Evolutionary conservation across 139 green algal genomes (phyloP).

Genomic region (Volvox africanus): DNA sequence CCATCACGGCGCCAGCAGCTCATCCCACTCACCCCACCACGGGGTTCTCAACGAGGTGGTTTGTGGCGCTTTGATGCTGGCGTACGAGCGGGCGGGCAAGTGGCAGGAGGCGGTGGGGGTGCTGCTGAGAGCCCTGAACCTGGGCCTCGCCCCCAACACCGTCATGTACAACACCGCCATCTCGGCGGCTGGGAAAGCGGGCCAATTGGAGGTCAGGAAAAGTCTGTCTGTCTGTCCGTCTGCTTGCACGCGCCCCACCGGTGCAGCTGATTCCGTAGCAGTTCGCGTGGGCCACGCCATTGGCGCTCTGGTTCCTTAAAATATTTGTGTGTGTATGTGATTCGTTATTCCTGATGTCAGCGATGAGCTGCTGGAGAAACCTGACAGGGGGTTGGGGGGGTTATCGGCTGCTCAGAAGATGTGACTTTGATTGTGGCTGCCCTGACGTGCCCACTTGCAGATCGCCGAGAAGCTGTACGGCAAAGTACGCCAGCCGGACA

Average conservation of each 20-base stretch:
- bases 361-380: too few species aligned
- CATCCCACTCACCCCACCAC: neutral
- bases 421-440: too few species aligned
- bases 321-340: too few species aligned
- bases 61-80: conserved; percentile 87
- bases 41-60: conserved; percentile 86
- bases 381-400: too few species aligned
- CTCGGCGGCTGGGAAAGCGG: conserved; percentile 81
- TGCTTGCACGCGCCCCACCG: too few species aligned
- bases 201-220: conserved; percentile 58
- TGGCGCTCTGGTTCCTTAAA: too few species aligned
- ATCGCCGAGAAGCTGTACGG: conserved; percentile 77
- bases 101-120: conserved; percentile 78
- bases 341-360: too few species aligned
- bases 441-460: neutral
- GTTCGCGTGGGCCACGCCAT: too few species aligned
- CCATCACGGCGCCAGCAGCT: neutral
- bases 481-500: conserved; percentile 63
- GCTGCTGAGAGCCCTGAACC: conserved; percentile 67
- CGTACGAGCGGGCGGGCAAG: conserved; percentile 84
- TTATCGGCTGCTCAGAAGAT: too few species aligned
- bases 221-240: too few species aligned
- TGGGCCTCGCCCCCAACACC: conserved; percentile 76
- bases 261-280: too few species aligned
- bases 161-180: conserved; percentile 91